Base-by-base conservation (phyloP, 441 rosid genomes). In the Capsella rubella region DNA sequence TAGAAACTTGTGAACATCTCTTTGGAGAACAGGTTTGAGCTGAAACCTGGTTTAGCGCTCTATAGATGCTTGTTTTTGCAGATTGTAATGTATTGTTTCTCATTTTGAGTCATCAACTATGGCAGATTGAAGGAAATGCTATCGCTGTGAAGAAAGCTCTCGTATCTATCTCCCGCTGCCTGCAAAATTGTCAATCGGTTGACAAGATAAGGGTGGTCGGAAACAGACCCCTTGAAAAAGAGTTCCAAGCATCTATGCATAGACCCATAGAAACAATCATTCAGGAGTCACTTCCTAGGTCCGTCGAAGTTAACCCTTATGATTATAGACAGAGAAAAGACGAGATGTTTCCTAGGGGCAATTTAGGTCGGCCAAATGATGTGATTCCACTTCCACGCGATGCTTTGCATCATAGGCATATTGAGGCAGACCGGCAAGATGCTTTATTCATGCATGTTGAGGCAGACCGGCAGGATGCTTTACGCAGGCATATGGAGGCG, bases 41-140 rank as follows among this genome's bases (percentile, higher is more conserved):
- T 70, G 28, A 57, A 56, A 12, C 35, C 16, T 51, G 53, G 32
- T 54, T n/a, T 55, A 49, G 32, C 40, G 64, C 51, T 60, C 42
- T 60, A 31, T 37, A 37, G 34, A 59, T 67, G 47, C 53, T 58
- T 73, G 50, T 64, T 52, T 60, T 13, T 67, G 40, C n/a, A 37
- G 49, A 27, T 59, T 67, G 15, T 45, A 37, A 34, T 54, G 51
- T 69, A 31, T 39, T 4, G 64, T 42, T 49, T 39, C 74, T 73
- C 47, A 45, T 74, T 49, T 61, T 55, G 72, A 57, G 50, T 37
- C 16, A 67, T 73, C 29, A n/a, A n/a, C 78, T 40, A 53, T 81
- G 65, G 80, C 89, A 95, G 99, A 87, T 95, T 45, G 97, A 89
- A 81, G 99, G 98, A 42, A 85, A 71, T 78, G 87, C 82, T 58